Evolutionary conservation across 768 basidiomycete species (phyloP).

Genomic region (Tricholomella constricta): DNA sequence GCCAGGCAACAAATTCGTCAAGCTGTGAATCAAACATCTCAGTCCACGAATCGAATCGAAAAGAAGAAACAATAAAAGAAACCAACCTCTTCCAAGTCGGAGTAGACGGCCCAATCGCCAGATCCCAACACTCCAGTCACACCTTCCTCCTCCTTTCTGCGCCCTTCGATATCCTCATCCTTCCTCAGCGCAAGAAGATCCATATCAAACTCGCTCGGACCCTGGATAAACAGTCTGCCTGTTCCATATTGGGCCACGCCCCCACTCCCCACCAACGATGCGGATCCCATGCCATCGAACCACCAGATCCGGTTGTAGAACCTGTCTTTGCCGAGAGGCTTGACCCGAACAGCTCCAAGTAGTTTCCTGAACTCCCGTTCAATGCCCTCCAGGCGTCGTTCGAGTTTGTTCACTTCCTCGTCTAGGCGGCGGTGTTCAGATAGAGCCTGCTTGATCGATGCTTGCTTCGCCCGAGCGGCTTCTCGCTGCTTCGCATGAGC

Average conservation of each 20-base stretch:
- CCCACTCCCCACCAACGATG: conserved; percentile 75
- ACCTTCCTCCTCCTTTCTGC: conserved; percentile 80
- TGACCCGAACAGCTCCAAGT: conserved; percentile 80
- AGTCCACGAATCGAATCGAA: neutral
- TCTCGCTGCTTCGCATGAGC: conserved; percentile 82
- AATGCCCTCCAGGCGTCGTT: conserved; percentile 79
- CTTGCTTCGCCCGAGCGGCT: conserved; percentile 73
- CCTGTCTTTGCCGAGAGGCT: conserved; percentile 88
- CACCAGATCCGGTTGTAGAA: conserved; percentile 98
- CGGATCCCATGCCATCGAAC: conserved; percentile 95
- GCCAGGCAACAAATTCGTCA: conserved; percentile 82
- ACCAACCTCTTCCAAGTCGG: conserved; percentile 83
- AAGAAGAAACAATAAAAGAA: neutral
- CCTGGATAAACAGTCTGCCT: conserved; percentile 91
- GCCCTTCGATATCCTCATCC: conserved; percentile 56
- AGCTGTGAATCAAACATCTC: conserved; percentile 49
- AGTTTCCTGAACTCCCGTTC: conserved; percentile 95
- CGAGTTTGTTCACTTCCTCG: conserved; percentile 85
- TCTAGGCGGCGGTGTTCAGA: conserved; percentile 84
- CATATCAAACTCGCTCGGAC: conserved; percentile 80
- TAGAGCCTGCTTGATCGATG: conserved; percentile 77
- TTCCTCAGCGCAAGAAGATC: conserved; percentile 67
- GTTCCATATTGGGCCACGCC: conserved; percentile 84
- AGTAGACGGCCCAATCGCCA: conserved; percentile 91
- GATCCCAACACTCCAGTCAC: conserved; percentile 68